Evolutionary conservation across 176 grass and related monocot species (phyloP), one percentile per base, ranked within the genome.

Genomic region (Rhynchospora pubera): DNA sequence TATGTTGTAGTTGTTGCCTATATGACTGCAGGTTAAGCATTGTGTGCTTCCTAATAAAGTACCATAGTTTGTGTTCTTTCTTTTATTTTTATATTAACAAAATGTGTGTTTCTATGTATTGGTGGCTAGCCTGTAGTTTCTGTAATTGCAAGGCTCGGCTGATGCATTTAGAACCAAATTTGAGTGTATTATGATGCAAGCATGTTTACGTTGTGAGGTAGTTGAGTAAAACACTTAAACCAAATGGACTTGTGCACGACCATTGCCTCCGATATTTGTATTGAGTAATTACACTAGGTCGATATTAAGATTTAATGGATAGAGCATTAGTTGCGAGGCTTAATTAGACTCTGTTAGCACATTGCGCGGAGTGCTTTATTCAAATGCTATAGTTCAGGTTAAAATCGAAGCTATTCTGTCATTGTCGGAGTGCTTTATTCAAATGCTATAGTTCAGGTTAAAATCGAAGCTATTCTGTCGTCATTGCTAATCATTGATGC

Each of bases 21-120:
- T 79, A 7, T 46, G 83, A 58, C 28, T 60, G 79, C 57, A 58
- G 70, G 48, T 60, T 46, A 16, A 55, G 55, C 55, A 77, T 76
- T 71, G 34, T n/a, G 72, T 34, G 50, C 3, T 55, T 12, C 24
- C 23, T 77, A 56, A 30, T 77, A 55, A 65, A 70, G 45, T 56
- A 32, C 14, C 11, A 7, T 77, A n/a, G 23, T 32, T 56, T 77
- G 50, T 77, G 72, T 15, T 24, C 53, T 28, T 55, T 22, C 34
- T 39, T 39, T 39, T 39, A 39, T 39, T 39, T 39, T 39, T 39
- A 39, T 39, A 39, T 16, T 30, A 10, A 46, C n/a, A 5, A 10
- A 77, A 8, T 56, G 30, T 55, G 72, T 16, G 13, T 32, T 77
- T 48, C 47, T 56, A 32, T 12, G 6, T 5, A 10, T 51, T 28